Percentiles rank a stretch among this genome's conserved stretches.
Evolutionary conservation across 2,329 filamentous ascomycete species (phyloP).

Genomic region (Fusarium nanum): DNA sequence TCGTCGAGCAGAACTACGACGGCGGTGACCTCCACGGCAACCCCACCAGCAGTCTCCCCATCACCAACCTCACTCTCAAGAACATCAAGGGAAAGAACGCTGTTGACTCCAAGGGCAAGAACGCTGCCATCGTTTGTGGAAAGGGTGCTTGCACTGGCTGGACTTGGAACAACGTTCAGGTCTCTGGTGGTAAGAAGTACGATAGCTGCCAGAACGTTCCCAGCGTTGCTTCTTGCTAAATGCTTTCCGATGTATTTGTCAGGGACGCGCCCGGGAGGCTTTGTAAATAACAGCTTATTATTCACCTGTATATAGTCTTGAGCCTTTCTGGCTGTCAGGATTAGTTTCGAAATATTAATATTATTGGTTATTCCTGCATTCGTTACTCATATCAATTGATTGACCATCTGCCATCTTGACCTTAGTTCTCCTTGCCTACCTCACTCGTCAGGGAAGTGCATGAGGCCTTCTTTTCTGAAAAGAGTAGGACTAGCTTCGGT

Average conservation of each 20-base stretch:
- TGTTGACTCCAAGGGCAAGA: conserved; percentile 53
- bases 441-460: neutral
- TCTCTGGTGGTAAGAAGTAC: conserved; percentile 63
- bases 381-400: fast-evolving
- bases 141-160: conserved; percentile 58
- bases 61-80: conserved; percentile 59
- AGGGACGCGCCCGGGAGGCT: neutral
- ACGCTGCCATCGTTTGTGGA: conserved; percentile 67
- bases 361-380: neutral
- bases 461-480: no score
- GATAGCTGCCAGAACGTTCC: conserved; percentile 48
- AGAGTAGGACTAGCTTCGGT: no score
- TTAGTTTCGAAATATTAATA: neutral
- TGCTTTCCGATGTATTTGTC: no score
- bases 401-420: no score
- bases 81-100: conserved; percentile 54
- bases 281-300: neutral
- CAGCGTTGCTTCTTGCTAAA: conserved; percentile 37
- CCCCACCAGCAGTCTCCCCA: conserved; percentile 60
- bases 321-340: neutral
- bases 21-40: conserved; percentile 58
- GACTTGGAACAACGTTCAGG: conserved; percentile 61
- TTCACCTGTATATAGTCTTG: neutral
- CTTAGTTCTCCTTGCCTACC: neutral
- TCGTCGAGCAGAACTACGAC: conserved; percentile 59